Percentiles rank a stretch among this genome's conserved stretches.
Conservation (phyloP, 2,329 filamentous ascomycete species). For the Aspergillus aculeatinus region DNA sequence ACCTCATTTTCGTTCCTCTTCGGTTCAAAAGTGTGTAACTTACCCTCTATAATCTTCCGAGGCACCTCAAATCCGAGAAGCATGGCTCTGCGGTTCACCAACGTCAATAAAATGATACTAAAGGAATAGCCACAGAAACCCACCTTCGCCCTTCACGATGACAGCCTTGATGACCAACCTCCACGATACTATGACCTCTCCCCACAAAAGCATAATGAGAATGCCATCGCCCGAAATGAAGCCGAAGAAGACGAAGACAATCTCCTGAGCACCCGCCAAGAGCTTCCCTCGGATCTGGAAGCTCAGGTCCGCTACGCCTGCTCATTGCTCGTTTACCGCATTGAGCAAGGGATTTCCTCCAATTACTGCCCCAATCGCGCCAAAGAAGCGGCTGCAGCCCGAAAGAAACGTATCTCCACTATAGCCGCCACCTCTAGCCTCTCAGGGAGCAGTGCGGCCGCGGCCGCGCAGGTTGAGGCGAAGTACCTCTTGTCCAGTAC, state of each 20-base stretch:
- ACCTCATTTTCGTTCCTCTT: conserved; percentile 18
- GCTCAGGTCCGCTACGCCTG: conserved; percentile 38
- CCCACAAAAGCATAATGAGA: not conserved
- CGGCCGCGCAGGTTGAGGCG: conserved; percentile 11
- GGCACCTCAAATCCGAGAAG: not conserved
- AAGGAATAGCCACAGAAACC: conserved; percentile 15
- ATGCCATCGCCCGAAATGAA: not conserved
- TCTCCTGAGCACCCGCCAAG: conserved; percentile 23
- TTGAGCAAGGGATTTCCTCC: conserved; percentile 25
- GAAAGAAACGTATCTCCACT: not conserved
- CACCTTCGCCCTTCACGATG: conserved; percentile 13
- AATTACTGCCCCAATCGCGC: not conserved
- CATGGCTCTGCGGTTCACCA: not conserved
- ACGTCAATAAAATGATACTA: not conserved
- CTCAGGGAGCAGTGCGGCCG: not conserved
- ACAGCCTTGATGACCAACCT: conserved; percentile 10
- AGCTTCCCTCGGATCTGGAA: conserved; percentile 34
- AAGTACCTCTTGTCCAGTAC: conserved; percentile 11
- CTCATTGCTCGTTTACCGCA: conserved; percentile 30
- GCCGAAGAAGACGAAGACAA: not conserved
- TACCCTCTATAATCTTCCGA: not conserved
- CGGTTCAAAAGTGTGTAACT: conserved; percentile 15
- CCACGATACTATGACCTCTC: conserved; percentile 33
- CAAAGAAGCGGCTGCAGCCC: not conserved
- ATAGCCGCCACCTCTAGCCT: not conserved